These are phyloP conservation scores for Coemansia sp. DNA, from an alignment of 192 early-diverging fungal species.

Conservation along the genomic window DNA sequence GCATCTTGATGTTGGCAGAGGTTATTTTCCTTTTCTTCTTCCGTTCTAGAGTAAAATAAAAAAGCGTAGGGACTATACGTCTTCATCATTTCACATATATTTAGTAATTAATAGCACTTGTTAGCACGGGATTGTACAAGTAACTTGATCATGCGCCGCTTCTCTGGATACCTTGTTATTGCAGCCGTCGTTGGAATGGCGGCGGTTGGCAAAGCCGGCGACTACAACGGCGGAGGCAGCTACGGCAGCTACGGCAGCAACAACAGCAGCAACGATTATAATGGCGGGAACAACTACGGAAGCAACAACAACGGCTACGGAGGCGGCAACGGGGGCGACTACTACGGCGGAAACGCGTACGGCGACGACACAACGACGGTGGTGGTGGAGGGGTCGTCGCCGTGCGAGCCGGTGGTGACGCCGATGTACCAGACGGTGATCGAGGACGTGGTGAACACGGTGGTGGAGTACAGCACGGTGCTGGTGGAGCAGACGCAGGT, in stretches of 20 bases:
- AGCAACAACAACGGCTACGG: slow-evolving; percentile 3
- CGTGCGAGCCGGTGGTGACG: slow-evolving; percentile 33
- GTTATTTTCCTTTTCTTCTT: neutral
- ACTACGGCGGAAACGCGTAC: slow-evolving; percentile 12
- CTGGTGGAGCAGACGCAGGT: slow-evolving; percentile 38
- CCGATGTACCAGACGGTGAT: slow-evolving; percentile 39
- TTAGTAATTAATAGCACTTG: neutral
- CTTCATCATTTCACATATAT: neutral
- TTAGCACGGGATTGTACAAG: neutral
- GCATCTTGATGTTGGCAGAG: too few relatives aligned
- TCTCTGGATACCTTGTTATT: slow-evolving; percentile 29
- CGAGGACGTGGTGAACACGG: slow-evolving; percentile 37
- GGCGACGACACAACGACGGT: slow-evolving; percentile 25
- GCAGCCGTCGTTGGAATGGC: slow-evolving; percentile 35
- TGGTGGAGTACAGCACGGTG: slow-evolving; percentile 46
- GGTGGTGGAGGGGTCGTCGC: slow-evolving; percentile 24
- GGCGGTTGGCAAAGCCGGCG: slow-evolving; percentile 13
- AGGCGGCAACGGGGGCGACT: slow-evolving; percentile 4
- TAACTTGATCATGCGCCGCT: slow-evolving; percentile 30
- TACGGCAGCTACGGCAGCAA: slow-evolving; percentile 11
- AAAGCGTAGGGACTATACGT: neutral
- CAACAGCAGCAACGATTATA: slow-evolving; percentile 2
- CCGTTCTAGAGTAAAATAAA: neutral
- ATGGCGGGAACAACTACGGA: slow-evolving; percentile 5
- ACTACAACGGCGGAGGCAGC: slow-evolving; percentile 9